Evolutionary conservation across 108 stramenopile species (phyloP), one percentile per base, ranked within the genome.

Genomic region (Cyclotella kingstonii): DNA sequence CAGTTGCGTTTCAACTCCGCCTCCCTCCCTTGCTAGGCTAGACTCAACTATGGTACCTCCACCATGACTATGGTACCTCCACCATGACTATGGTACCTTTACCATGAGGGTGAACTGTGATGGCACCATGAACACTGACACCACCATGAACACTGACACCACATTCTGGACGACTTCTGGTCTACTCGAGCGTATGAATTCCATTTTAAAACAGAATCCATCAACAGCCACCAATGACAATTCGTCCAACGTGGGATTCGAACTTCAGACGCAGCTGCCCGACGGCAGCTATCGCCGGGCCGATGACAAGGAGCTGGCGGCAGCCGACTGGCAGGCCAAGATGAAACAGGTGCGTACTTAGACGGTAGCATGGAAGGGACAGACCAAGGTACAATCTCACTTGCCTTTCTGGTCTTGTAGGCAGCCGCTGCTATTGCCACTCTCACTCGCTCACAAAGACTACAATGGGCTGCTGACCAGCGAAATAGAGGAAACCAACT

Each of bases 221-320:
- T 22, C 19, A 50, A n/a, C 21, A 6, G 27, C 10, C 59, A 14
- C 1, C 59, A 28, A 36, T 54, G 60, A 5, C 26, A 29, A n/a
- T n/a, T 30, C 59, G 18, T n/a, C 17, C 10, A 4, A 18, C 9
- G 45, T 18, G 21, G 68, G 79, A 9, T 89, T 93, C 63, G 88
- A 93, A 69, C 56, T 93, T 54, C 88, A 89, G 49, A 60, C 71
- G 34, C 78, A 81, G 35, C 46, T 87, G 15, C 86, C 88, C 10
- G 86, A 93, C 60, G 91, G 91, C 17, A 83, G 81, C 8, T 76
- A 88, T 9, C 80, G 84, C 22, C 73, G 52, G 5, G 86, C 85
- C 1, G 71, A 84, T 0, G 56, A 50, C 28, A 51, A 44, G 8
- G 91, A 92, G 51, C 46, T 81, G 33, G 82, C 77, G 0, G 82